phyloP scores from a whole-genome alignment of 116 monocot species.

The Phalaenopsis hybrid region DNA sequence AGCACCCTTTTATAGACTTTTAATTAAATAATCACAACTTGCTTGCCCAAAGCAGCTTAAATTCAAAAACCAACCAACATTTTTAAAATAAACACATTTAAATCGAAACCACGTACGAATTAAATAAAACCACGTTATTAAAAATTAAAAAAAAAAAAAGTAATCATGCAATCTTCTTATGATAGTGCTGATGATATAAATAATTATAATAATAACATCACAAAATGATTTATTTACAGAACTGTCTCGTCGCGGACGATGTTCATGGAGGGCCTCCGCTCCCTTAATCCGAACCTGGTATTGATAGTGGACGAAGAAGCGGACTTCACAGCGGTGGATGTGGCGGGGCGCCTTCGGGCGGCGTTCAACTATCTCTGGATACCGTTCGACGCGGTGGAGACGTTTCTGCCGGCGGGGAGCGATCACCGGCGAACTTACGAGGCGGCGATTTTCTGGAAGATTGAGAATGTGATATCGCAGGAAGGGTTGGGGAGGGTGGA shows the following conservation, averaged over 20 bases:
- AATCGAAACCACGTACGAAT: too few species aligned
- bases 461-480: slow-evolving; percentile 59
- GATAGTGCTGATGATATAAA: too few species aligned
- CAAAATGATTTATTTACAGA: neutral
- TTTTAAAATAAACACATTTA: too few species aligned
- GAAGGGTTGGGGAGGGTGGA: slow-evolving; percentile 53
- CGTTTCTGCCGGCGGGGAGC: slow-evolving; percentile 48
- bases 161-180: too few species aligned
- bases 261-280: slow-evolving; percentile 36
- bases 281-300: slow-evolving; percentile 45
- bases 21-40: too few species aligned
- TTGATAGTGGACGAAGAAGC: slow-evolving; percentile 68
- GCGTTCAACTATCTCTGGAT: slow-evolving; percentile 86
- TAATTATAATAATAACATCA: too few species aligned
- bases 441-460: slow-evolving; percentile 57
- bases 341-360: slow-evolving; percentile 41
- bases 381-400: slow-evolving; percentile 61
- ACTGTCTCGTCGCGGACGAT: slow-evolving; percentile 14
- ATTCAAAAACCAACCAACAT: too few species aligned
- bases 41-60: too few species aligned
- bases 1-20: too few species aligned
- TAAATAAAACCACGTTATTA: too few species aligned
- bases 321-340: slow-evolving; percentile 38
- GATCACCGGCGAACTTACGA: slow-evolving; percentile 55
- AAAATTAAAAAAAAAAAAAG: too few species aligned